Conservation (phyloP, 2,329 filamentous ascomycete species). For the Fusarium tanahbumbuense region DNA sequence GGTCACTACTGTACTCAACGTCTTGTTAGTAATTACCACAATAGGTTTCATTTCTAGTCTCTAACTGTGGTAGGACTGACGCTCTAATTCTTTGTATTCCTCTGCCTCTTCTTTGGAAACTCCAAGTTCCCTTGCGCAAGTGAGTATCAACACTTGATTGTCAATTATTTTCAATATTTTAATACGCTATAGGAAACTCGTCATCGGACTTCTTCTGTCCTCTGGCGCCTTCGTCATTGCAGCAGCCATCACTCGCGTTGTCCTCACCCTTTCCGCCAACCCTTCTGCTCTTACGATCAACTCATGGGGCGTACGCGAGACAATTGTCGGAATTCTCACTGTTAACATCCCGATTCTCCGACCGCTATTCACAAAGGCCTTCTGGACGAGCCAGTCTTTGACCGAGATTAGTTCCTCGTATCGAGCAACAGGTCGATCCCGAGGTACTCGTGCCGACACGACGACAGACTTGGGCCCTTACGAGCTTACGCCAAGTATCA, state of each 20-base stretch:
- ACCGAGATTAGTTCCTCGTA: slow-evolving; percentile 4
- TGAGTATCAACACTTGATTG: neutral
- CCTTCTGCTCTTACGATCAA: slow-evolving; percentile 43
- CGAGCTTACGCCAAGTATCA: slow-evolving; percentile 28
- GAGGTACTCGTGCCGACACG: slow-evolving; percentile 4
- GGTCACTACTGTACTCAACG: slow-evolving; percentile 38
- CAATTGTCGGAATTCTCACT: slow-evolving; percentile 54
- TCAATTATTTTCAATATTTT: fast-evolving
- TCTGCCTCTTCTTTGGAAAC: slow-evolving; percentile 37
- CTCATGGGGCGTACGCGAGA: slow-evolving; percentile 46
- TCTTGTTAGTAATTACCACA: slow-evolving; percentile 22
- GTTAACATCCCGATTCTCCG: slow-evolving; percentile 47
- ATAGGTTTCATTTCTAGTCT: fast-evolving
- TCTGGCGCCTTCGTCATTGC: slow-evolving; percentile 46
- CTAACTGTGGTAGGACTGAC: slow-evolving; percentile 25
- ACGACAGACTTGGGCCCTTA: slow-evolving; percentile 27
- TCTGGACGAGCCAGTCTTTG: slow-evolving; percentile 9
- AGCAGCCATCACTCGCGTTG: slow-evolving; percentile 41
- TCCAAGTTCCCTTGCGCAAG: slow-evolving; percentile 40
- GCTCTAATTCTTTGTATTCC: slow-evolving; percentile 36
- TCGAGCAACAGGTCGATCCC: neutral
- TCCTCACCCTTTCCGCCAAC: slow-evolving; percentile 38
- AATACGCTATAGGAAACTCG: slow-evolving; percentile 33
- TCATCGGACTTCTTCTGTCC: slow-evolving; percentile 43
- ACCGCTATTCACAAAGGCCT: slow-evolving; percentile 22